phyloP scores from a whole-genome alignment of 2,329 filamentous ascomycete species.

The Trichoderma brevicompactum region DNA sequence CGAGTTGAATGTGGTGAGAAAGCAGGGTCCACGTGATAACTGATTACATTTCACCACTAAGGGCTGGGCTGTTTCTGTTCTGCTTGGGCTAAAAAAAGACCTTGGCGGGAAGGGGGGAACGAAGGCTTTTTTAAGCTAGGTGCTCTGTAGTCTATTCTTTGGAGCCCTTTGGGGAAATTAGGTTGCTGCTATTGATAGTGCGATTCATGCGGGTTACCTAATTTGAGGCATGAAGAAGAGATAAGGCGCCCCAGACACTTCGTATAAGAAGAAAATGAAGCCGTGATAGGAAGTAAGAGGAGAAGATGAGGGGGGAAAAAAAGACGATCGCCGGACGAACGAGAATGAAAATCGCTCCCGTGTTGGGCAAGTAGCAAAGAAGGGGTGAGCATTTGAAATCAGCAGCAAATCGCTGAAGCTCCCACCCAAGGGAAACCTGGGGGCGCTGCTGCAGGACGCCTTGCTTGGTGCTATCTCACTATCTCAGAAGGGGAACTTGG shows the following conservation, averaged over 20 bases:
- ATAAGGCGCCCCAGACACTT: background rate
- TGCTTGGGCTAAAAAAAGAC: slow-evolving; percentile 14
- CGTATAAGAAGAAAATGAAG: background rate
- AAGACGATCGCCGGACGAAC: background rate
- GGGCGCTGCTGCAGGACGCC: no score
- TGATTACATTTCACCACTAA: background rate
- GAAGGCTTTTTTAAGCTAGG: slow-evolving; percentile 2
- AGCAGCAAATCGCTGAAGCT: background rate
- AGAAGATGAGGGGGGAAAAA: no score
- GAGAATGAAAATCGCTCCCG: no score
- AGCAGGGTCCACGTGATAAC: background rate
- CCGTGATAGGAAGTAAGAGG: background rate
- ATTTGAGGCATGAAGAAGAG: background rate
- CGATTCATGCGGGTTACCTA: background rate
- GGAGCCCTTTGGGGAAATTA: background rate
- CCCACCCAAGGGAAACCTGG: no score
- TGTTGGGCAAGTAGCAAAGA: background rate
- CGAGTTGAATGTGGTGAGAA: background rate
- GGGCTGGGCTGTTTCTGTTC: background rate
- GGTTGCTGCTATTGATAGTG: slow-evolving; percentile 2
- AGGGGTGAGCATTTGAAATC: background rate
- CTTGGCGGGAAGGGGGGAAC: background rate
- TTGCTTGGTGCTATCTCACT: no score
- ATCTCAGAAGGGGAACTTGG: no score
- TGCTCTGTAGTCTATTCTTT: background rate